These are phyloP conservation scores for Gnetum montanum DNA, from an alignment of 75 land plant species.

Conservation along the genomic window DNA sequence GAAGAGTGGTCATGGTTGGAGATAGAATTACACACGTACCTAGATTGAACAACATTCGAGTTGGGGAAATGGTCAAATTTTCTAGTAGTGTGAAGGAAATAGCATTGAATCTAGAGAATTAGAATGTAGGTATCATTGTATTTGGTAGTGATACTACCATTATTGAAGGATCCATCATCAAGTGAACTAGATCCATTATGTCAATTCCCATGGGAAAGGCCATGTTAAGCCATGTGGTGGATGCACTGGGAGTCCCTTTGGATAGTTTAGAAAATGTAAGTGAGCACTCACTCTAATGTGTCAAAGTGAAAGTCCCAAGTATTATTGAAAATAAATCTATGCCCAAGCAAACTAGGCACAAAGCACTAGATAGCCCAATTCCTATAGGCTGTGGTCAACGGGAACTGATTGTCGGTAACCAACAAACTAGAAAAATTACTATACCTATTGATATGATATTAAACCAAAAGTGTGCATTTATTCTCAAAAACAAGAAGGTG, in stretches of 20 bases:
- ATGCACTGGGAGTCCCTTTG: constrained; percentile 13
- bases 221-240: constrained; percentile 7
- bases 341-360: constrained; percentile 3
- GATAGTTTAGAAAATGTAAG: constrained; percentile 19
- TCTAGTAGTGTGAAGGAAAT: constrained; percentile 12
- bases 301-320: constrained; percentile 19
- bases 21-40: constrained; percentile 17
- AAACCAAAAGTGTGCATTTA: constrained; percentile 9
- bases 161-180: constrained; percentile 10
- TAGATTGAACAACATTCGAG: constrained; percentile 14
- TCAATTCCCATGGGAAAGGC: constrained; percentile 12
- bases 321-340: constrained; percentile 21
- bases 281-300: constrained; percentile 9
- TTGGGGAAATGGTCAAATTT: constrained; percentile 14
- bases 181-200: constrained; percentile 11
- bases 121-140: constrained; percentile 5
- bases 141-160: constrained; percentile 11
- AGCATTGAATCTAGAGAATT: constrained; percentile 15
- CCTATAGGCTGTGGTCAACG: constrained; percentile 22
- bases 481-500: background rate
- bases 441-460: constrained; percentile 15
- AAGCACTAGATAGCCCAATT: constrained; percentile 3
- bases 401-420: constrained; percentile 22
- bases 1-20: constrained; percentile 14
- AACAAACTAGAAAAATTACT: constrained; percentile 14